Conservation (phyloP, 2,329 filamentous ascomycete genomes). For the Fusarium phyllophilum region DNA sequence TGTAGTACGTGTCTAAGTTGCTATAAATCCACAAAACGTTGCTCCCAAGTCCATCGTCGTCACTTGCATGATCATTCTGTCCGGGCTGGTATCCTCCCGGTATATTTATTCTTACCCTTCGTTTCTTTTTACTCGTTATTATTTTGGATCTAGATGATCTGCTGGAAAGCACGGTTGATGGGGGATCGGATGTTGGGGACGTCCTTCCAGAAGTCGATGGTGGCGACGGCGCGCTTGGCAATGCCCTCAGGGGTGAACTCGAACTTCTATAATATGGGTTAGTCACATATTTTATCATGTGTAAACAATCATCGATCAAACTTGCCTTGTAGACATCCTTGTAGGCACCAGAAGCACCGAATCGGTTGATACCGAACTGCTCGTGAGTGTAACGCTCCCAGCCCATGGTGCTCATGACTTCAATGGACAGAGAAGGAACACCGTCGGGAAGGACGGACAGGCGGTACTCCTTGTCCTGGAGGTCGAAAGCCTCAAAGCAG, state of each 20-base stretch:
- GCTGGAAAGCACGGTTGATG: conserved; percentile 96
- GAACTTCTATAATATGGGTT: conserved; percentile 79
- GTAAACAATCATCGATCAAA: conserved; percentile 23
- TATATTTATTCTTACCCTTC: conserved; percentile 25
- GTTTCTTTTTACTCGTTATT: conserved; percentile 27
- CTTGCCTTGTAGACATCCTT: conserved; percentile 94
- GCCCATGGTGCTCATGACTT: conserved; percentile 96
- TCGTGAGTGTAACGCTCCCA: conserved; percentile 99
- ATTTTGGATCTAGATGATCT: conserved; percentile 78
- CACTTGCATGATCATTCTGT: conserved; percentile 39
- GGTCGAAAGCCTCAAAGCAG: conserved; percentile 96
- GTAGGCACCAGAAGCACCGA: conserved; percentile 96
- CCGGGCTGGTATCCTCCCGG: conserved; percentile 23
- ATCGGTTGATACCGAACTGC: conserved; percentile 99
- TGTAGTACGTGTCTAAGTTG: conserved; percentile 41
- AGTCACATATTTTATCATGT: conserved; percentile 40
- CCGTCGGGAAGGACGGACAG: conserved; percentile 93
- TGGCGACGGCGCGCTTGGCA: conserved; percentile 91
- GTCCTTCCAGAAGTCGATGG: conserved; percentile 97
- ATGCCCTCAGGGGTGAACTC: conserved; percentile 98
- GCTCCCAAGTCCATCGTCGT: conserved; percentile 43
- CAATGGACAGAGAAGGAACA: conserved; percentile 90
- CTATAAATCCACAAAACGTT: conserved; percentile 37
- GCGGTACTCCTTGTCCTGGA: conserved; percentile 93
- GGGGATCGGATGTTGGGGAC: conserved; percentile 90